phyloP scores from a whole-genome alignment of 2,329 filamentous ascomycete species.

The Cryphonectria carpinicola region DNA sequence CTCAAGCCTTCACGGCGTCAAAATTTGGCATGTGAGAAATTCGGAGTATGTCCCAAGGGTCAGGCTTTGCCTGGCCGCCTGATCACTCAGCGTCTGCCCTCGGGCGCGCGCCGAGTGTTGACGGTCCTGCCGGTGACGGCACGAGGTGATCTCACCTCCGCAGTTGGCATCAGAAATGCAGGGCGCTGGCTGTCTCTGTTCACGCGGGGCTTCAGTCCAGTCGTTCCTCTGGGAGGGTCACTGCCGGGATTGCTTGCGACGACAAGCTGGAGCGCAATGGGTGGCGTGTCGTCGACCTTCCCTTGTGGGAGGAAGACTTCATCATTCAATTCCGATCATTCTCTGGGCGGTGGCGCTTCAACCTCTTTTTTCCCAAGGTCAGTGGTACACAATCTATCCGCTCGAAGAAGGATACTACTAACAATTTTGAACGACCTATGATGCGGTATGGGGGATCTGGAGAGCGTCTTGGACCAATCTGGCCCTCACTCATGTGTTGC shows the following conservation, averaged over 20 bases:
- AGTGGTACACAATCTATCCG: constrained; percentile 27
- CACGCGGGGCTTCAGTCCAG: constrained; percentile 29
- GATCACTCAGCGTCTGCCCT: constrained; percentile 29
- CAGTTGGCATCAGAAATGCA: constrained; percentile 43
- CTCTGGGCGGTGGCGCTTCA: constrained; percentile 40
- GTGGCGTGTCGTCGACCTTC: constrained; percentile 35
- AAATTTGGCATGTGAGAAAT: constrained; percentile 77
- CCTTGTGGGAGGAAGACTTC: constrained; percentile 27
- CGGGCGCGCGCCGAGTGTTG: constrained; percentile 22
- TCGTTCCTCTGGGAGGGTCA: constrained; percentile 35
- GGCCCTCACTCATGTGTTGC: neutral
- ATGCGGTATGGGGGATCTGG: neutral
- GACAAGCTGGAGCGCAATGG: constrained; percentile 40
- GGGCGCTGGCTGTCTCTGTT: constrained; percentile 33
- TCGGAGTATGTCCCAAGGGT: constrained; percentile 37
- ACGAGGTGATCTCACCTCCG: constrained; percentile 36
- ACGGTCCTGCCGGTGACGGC: constrained; percentile 39
- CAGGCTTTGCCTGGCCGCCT: constrained; percentile 31
- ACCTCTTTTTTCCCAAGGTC: constrained; percentile 34
- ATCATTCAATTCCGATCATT: constrained; percentile 41
- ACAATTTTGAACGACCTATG: constrained; percentile 23
- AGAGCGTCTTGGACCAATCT: neutral
- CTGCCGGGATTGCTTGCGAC: constrained; percentile 38
- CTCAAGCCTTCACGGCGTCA: constrained; percentile 34
- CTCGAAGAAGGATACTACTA: constrained; percentile 36